Base-by-base conservation (phyloP, 352 stramenopile species). In the Pythium aphanidermatum region DNA sequence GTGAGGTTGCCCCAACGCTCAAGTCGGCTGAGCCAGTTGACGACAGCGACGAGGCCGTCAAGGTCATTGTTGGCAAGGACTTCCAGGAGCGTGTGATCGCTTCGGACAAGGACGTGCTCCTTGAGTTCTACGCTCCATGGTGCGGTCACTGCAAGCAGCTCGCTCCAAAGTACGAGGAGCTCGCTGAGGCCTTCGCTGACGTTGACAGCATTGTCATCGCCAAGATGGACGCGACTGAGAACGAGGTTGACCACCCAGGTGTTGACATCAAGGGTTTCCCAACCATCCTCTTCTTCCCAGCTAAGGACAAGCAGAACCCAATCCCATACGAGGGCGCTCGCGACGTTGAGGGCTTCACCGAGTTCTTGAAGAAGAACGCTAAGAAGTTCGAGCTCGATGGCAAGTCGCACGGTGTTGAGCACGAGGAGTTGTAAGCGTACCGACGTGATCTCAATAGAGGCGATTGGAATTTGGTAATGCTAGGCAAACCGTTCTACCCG, bases 221-320 rank as follows among this genome's bases (percentile, higher is more conserved):
- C 53, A 97, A 98, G 86, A 97, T 98, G 63, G 94, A 98, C 61
- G 75, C 89, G 27, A 97, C 91, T 3, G 88, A 88, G 42, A 98
- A 98, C 72, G 94, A 98, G 65, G 75, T 98, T 24, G 91, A 97
- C 71, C 66, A 93, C 66, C 56, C 77, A 5, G 75, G 76, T 26
- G 83, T 98, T 24, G 73, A 95, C 28, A 79, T 98, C 53, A 75
- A 82, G 46, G 92, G 92, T 23, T 98, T 98, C 87, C 94, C 94
- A 28, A 98, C 94, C 37, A 70, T 98, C 31, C 73, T 96, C 45
- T 98, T 97, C 68, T 98, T 97, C 82, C 88, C 88, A 34, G 85
- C 63, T 45, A 88, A 94, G 35, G 74, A 91, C 62, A 96, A 95
- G 61, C 63, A 71, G 51, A 89, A 88, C 56, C 83, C 85, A 39